Conservation (phyloP, 139 green algal genomes). For the Closterium sp. region DNA sequence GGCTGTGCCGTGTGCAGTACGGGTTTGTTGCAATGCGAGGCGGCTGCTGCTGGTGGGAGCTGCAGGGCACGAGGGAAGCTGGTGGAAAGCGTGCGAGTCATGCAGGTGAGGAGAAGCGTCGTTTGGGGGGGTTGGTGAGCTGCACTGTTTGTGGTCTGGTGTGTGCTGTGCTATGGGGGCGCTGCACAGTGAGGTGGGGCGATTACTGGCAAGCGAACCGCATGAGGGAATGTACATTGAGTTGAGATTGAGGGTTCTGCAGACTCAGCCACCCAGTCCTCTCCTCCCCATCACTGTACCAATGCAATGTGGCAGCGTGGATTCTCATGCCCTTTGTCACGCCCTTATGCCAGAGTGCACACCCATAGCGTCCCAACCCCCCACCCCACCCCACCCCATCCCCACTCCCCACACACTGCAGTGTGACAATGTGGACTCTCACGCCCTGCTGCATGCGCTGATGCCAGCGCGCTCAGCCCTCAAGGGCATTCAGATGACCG, state of each 20-base stretch:
- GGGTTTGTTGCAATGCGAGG: neutral
- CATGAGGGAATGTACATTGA: too few species aligned
- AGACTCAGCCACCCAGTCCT: neutral
- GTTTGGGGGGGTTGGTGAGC: neutral
- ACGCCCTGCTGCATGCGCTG: neutral
- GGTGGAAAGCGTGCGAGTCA: conserved; percentile 3
- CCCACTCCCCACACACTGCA: neutral
- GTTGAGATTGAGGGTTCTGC: too few species aligned
- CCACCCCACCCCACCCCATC: neutral
- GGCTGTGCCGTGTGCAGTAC: neutral
- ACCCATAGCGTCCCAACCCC: too few species aligned
- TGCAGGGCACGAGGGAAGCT: neutral
- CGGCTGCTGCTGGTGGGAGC: conserved; percentile 2
- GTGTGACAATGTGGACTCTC: conserved; percentile 15
- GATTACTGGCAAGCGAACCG: too few species aligned
- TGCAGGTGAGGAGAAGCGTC: conserved; percentile 13
- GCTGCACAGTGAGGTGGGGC: too few species aligned
- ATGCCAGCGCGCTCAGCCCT: neutral
- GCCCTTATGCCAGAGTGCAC: too few species aligned
- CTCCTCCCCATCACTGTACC: neutral
- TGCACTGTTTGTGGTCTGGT: neutral
- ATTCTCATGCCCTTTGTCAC: neutral
- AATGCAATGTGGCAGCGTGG: neutral
- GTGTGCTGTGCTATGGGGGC: too few species aligned
- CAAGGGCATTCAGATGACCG: neutral